Evolutionary conservation across 768 basidiomycete genomes (phyloP).

Genomic region (Kwoniella shandongensis): DNA sequence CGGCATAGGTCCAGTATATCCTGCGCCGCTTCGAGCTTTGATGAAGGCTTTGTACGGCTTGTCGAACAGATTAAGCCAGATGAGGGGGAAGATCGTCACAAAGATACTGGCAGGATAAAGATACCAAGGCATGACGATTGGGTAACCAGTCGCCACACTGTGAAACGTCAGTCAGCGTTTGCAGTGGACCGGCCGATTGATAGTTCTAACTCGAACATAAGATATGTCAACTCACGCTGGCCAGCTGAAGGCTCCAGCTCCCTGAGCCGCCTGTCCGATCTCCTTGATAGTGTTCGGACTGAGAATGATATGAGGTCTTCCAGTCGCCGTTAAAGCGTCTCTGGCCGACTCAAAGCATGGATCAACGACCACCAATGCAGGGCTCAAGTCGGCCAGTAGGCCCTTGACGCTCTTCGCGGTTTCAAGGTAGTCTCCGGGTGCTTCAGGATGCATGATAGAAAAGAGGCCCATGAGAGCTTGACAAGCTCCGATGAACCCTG

Average conservation of each 20-base stretch:
- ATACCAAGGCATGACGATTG: slow-evolving; percentile 25
- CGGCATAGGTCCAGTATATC: slow-evolving; percentile 21
- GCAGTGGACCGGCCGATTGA: too few relatives aligned
- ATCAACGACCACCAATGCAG: slow-evolving; percentile 24
- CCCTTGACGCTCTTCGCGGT: slow-evolving; percentile 10
- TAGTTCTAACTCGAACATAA: too few relatives aligned
- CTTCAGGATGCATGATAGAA: slow-evolving; percentile 8
- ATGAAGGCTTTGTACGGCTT: not conserved
- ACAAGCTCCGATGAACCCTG: slow-evolving; percentile 1
- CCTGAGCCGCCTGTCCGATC: slow-evolving; percentile 17
- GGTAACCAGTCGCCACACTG: slow-evolving; percentile 20
- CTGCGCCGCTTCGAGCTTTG: slow-evolving; percentile 23
- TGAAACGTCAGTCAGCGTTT: too few relatives aligned
- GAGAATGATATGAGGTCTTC: slow-evolving; percentile 5
- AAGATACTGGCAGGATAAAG: slow-evolving; percentile 21
- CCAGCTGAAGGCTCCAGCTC: slow-evolving; percentile 6
- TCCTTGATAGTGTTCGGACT: slow-evolving; percentile 34
- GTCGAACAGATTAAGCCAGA: slow-evolving; percentile 20
- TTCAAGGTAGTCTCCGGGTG: slow-evolving; percentile 22
- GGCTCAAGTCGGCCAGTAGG: slow-evolving; percentile 15
- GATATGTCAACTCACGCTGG: slow-evolving; percentile 37
- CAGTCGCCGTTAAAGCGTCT: slow-evolving; percentile 20
- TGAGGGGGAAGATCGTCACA: slow-evolving; percentile 4
- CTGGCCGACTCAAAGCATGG: slow-evolving; percentile 8
- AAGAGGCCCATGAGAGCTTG: not conserved